Percentiles rank a stretch among this genome's conserved stretches.
phyloP scores from a whole-genome alignment of 768 basidiomycete species.

The Trametes meyenii region DNA sequence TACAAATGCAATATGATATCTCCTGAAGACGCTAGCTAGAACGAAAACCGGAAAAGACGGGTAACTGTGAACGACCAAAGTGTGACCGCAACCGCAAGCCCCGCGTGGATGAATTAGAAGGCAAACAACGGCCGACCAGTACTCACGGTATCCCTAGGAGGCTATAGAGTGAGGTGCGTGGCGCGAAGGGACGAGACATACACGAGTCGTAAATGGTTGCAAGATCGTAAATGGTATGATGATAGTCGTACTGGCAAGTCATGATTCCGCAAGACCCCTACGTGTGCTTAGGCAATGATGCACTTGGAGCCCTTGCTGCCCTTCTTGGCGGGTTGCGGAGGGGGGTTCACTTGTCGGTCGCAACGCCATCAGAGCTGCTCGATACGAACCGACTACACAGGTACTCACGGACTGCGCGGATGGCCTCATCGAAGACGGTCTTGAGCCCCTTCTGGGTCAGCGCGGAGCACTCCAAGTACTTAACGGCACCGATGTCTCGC shows the following conservation, averaged over 20 bases:
- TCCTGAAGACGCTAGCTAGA: constrained; percentile 24
- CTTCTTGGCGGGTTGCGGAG: constrained; percentile 57
- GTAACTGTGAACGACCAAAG: constrained; percentile 16
- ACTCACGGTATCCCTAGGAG: constrained; percentile 17
- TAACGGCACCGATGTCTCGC: constrained; percentile 93
- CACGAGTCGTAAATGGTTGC: constrained; percentile 65
- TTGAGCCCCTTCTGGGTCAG: constrained; percentile 98
- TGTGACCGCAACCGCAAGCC: constrained; percentile 14
- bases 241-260: constrained; percentile 27
- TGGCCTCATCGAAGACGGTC: constrained; percentile 99
- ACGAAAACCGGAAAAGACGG: constrained; percentile 16
- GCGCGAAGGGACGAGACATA: constrained; percentile 40
- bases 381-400: not conserved
- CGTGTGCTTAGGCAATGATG: constrained; percentile 69
- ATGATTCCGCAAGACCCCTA: constrained; percentile 12
- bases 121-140: constrained; percentile 19
- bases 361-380: not conserved
- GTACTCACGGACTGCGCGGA: constrained; percentile 89
- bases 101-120: constrained; percentile 9
- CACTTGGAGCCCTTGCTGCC: constrained; percentile 50
- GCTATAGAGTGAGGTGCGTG: constrained; percentile 10
- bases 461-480: constrained; percentile 95
- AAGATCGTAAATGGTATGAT: constrained; percentile 71
- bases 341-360: constrained; percentile 67
- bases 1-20: constrained; percentile 29